phyloP scores from a whole-genome alignment of 2,329 filamentous ascomycete genomes.

The Xylaria sp. region DNA sequence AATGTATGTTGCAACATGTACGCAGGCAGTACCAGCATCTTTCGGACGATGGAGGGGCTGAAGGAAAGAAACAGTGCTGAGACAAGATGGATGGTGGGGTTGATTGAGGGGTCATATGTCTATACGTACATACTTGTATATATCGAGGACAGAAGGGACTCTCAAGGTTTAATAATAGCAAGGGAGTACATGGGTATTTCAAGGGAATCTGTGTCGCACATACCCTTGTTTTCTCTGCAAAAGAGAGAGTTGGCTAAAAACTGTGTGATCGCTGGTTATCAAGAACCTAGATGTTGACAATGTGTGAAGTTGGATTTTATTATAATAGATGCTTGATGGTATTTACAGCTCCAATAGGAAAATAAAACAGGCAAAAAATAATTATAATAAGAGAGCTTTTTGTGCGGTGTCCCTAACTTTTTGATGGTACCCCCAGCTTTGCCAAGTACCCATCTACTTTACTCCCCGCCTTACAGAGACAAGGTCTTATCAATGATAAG shows the following conservation, averaged over 20 bases:
- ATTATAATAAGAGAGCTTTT: neutral
- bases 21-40: neutral
- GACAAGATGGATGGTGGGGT: slow-evolving; percentile 34
- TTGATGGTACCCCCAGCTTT: neutral
- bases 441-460: neutral
- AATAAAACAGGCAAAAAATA: neutral
- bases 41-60: neutral
- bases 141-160: slow-evolving; percentile 14
- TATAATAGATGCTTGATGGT: neutral
- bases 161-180: neutral
- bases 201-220: slow-evolving; percentile 11
- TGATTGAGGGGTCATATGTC: slow-evolving; percentile 31
- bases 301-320: neutral
- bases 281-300: neutral
- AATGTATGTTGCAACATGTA: neutral
- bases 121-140: too few relatives aligned
- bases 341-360: neutral
- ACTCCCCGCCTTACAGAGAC: neutral
- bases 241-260: neutral
- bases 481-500: slow-evolving; percentile 16
- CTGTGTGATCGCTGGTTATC: neutral
- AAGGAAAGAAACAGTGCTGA: slow-evolving; percentile 3
- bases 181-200: neutral
- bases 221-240: slow-evolving; percentile 12
- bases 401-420: neutral